Evolutionary conservation across 371 early-diverging fungal species (phyloP).

Genomic region (Mortierella sp.): DNA sequence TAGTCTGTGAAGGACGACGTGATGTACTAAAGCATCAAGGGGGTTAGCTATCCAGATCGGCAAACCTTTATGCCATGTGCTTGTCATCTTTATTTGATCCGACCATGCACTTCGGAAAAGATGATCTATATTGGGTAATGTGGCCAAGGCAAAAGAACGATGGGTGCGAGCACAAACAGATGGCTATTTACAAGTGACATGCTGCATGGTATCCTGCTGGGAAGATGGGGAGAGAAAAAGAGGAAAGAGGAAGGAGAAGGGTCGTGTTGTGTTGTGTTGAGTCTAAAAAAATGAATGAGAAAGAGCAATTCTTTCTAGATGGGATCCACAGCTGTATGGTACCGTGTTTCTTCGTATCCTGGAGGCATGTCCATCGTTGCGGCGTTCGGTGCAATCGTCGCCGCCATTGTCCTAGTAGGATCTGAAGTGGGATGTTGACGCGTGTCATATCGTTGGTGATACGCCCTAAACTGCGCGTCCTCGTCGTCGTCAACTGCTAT

Average conservation of each 20-base stretch:
- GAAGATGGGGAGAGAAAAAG: too few species aligned
- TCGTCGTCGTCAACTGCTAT: constrained; percentile 15
- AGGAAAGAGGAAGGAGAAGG: too few species aligned
- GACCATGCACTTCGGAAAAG: too few species aligned
- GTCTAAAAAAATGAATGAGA: too few species aligned
- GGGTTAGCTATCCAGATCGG: too few species aligned
- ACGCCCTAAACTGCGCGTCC: constrained; percentile 43
- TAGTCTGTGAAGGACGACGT: too few species aligned
- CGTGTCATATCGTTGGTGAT: constrained; percentile 42
- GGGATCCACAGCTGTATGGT: constrained; percentile 32
- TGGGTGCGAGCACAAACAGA: background rate
- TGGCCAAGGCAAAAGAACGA: background rate
- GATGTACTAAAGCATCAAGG: too few species aligned
- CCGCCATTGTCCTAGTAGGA: constrained; percentile 12
- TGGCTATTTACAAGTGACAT: background rate
- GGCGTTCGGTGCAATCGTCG: background rate
- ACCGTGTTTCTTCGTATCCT: constrained; percentile 39
- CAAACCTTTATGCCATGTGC: too few species aligned
- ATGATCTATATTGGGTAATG: too few species aligned
- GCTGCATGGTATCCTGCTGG: too few species aligned
- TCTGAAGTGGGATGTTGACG: constrained; percentile 26
- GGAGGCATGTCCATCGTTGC: constrained; percentile 37
- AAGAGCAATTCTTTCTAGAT: constrained; percentile 10
- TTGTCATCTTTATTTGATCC: too few species aligned
- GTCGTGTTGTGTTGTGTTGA: too few species aligned